phyloP scores from a whole-genome alignment of 768 basidiomycete species.

The Leccinum ochraceum region DNA sequence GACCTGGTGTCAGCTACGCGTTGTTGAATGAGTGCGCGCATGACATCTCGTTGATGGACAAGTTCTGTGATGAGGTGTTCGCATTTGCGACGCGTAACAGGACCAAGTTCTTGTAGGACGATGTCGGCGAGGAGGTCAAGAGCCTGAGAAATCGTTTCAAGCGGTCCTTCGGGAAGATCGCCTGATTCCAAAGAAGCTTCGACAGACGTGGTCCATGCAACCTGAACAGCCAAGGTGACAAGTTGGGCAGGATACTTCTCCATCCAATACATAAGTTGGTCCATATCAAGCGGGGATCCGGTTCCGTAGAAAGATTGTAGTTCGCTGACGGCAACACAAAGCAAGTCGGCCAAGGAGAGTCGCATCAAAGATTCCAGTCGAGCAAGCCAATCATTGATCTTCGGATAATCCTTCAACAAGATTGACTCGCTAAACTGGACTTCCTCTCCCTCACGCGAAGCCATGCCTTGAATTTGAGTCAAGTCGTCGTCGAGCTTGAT shows the following conservation, averaged over 20 bases:
- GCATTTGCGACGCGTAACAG: constrained; percentile 95
- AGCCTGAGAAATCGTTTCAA: constrained; percentile 76
- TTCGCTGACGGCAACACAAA: constrained; percentile 79
- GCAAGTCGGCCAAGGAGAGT: constrained; percentile 77
- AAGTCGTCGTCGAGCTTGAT: constrained; percentile 85
- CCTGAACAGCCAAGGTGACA: constrained; percentile 92
- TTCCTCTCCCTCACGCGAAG: constrained; percentile 94
- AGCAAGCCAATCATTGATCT: constrained; percentile 98
- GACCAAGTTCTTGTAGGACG: constrained; percentile 84
- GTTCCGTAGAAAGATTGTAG: constrained; percentile 79
- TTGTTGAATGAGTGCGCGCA: constrained; percentile 72
- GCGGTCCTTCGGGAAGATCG: constrained; percentile 58
- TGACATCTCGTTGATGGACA: constrained; percentile 96
- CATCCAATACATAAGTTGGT: constrained; percentile 86
- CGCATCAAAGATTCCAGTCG: constrained; percentile 94
- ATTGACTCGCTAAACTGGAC: constrained; percentile 84
- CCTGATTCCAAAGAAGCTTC: constrained; percentile 65
- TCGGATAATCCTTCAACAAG: constrained; percentile 87
- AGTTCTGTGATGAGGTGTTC: constrained; percentile 99
- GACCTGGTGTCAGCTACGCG: constrained; percentile 61
- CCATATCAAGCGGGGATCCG: constrained; percentile 55
- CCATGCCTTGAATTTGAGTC: constrained; percentile 89
- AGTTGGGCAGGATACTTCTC: constrained; percentile 95
- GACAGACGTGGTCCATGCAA: constrained; percentile 89
- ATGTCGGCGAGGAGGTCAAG: constrained; percentile 97